Percentiles rank a stretch among this genome's conserved stretches.
Evolutionary conservation across 2,329 filamentous ascomycete genomes (phyloP).

Genomic region (Xylariales sp.): DNA sequence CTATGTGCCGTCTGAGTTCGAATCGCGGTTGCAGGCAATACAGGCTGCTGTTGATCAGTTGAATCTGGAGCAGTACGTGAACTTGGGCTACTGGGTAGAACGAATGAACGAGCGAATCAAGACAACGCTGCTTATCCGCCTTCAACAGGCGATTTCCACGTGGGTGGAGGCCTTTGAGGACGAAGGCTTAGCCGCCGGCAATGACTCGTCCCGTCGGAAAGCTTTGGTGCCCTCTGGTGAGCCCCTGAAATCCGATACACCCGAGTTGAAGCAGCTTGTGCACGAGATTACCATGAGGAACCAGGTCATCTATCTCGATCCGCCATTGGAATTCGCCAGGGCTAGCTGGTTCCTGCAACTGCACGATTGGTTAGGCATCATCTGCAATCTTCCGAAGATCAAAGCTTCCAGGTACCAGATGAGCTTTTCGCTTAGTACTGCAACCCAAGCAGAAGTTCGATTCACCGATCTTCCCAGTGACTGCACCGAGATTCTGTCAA

Average conservation of each 20-base stretch:
- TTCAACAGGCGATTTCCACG: conserved; percentile 76
- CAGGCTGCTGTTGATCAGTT: conserved; percentile 93
- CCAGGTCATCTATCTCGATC: conserved; percentile 94
- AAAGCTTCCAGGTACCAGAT: conserved; percentile 95
- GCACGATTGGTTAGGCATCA: conserved; percentile 86
- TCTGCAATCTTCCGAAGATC: conserved; percentile 89
- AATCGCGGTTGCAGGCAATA: conserved; percentile 74
- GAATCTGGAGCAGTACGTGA: conserved; percentile 93
- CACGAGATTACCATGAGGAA: conserved; percentile 98
- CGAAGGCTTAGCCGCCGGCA: conserved; percentile 35
- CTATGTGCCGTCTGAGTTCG: conserved; percentile 77
- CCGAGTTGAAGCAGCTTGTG: conserved; percentile 67
- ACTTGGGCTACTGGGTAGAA: conserved; percentile 84
- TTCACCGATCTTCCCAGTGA: conserved; percentile 82
- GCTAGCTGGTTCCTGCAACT: conserved; percentile 92
- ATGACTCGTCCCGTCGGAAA: conserved; percentile 50
- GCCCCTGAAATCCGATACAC: conserved; percentile 45
- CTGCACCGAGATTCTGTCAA: conserved; percentile 73
- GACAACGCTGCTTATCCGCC: conserved; percentile 68
- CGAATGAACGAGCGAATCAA: conserved; percentile 85
- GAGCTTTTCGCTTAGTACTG: conserved; percentile 58
- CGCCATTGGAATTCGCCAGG: conserved; percentile 83
- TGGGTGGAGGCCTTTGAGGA: conserved; percentile 87
- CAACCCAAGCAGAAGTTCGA: conserved; percentile 58
- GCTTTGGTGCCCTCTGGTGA: conserved; percentile 39